These are phyloP conservation scores for Grifola frondosa DNA, from an alignment of 1,284 basidiomycete species.

Conservation along the genomic window DNA sequence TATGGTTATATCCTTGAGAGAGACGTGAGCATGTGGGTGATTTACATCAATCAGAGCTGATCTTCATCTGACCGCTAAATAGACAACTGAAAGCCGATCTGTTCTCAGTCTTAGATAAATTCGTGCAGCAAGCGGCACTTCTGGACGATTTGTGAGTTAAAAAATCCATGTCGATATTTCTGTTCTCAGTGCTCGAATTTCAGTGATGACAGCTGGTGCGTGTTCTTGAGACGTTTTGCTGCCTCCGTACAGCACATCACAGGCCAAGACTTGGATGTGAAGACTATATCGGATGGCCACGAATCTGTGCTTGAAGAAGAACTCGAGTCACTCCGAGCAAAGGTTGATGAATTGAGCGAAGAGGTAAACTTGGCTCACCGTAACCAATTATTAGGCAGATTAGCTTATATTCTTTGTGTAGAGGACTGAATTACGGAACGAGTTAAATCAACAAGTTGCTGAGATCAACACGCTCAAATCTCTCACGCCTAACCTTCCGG, in stretches of 20 bases:
- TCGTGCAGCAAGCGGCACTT: conserved; percentile 62
- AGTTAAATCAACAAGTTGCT: conserved; percentile 59
- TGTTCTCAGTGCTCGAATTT: conserved; percentile 4
- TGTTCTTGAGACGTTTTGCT: conserved; percentile 62
- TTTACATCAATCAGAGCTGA: not conserved
- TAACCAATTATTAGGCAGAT: not conserved
- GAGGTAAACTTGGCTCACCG: conserved; percentile 47
- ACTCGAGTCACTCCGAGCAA: conserved; percentile 55
- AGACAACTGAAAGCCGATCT: conserved; percentile 66
- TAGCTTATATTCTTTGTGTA: conserved; percentile 22
- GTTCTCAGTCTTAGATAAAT: conserved; percentile 62
- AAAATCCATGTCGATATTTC: conserved; percentile 1
- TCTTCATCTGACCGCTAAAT: conserved; percentile 1
- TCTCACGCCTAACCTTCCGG: conserved; percentile 42
- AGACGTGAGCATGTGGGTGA: conserved; percentile 59
- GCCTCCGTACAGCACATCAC: conserved; percentile 67
- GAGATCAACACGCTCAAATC: conserved; percentile 68
- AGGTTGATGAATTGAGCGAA: conserved; percentile 60
- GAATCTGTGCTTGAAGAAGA: conserved; percentile 56
- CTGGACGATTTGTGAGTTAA: conserved; percentile 60
- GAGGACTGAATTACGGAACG: conserved; percentile 51
- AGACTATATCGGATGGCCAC: conserved; percentile 41
- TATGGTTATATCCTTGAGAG: conserved; percentile 57
- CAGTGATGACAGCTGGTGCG: conserved; percentile 65
- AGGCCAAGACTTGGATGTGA: conserved; percentile 62